These are phyloP conservation scores for Tanacetum coccineum DNA, from an alignment of 129 eudicot species.

Conservation along the genomic window DNA sequence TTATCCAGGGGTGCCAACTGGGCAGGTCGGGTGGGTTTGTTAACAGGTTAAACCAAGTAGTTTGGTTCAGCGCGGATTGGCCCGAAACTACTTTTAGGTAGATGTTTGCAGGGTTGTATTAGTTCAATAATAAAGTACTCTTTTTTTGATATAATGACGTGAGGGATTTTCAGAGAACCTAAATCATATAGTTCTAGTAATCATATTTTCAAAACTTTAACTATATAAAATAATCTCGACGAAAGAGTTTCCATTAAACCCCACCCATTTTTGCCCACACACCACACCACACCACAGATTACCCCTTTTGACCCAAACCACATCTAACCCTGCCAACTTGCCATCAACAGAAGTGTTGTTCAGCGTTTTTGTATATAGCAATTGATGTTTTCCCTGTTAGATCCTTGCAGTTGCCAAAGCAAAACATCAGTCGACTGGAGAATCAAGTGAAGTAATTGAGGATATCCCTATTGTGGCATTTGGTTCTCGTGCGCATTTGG, in stretches of 20 bases:
- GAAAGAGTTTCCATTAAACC: too few relatives aligned
- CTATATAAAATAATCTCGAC: too few relatives aligned
- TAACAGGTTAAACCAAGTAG: not conserved
- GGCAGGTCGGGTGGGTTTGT: not conserved
- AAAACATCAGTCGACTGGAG: constrained; percentile 36
- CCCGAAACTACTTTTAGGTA: not conserved
- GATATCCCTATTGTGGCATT: constrained; percentile 68
- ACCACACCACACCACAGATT: too few relatives aligned
- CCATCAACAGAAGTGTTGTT: not conserved
- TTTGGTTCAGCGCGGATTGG: not conserved
- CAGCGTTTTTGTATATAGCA: constrained; percentile 4
- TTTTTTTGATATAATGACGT: too few relatives aligned
- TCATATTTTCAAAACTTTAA: too few relatives aligned
- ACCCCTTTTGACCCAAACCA: too few relatives aligned
- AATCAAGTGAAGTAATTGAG: constrained; percentile 42
- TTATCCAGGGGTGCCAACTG: too few relatives aligned
- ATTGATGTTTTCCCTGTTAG: constrained; percentile 47
- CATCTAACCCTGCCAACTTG: not conserved
- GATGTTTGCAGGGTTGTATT: too few relatives aligned
- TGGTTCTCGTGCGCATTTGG: constrained; percentile 89
- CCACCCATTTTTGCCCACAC: too few relatives aligned
- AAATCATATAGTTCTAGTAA: too few relatives aligned
- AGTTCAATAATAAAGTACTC: too few relatives aligned
- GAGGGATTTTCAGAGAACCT: too few relatives aligned
- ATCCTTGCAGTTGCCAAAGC: constrained; percentile 61